Base-by-base conservation (phyloP, 805 yeast genomes). In the Torulaspora gathmanii region DNA sequence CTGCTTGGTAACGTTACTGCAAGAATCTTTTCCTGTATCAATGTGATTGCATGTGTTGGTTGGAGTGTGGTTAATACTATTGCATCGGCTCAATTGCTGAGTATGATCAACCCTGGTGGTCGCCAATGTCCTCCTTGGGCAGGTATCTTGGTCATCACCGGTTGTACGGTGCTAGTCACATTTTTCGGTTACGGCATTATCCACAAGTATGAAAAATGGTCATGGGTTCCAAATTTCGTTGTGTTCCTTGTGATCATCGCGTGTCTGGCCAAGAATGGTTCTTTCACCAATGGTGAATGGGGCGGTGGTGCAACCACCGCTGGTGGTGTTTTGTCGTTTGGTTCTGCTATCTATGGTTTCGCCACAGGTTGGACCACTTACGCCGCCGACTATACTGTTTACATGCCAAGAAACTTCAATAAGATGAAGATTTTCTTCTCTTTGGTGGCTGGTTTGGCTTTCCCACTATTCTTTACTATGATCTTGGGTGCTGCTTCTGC, bases 311-410 rank as follows among this genome's bases (percentile, higher is more conserved):
- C 70, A 17, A 72, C 78, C 17, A 83, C 83, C 46, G 95, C 93
- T 29, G 96, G 87, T 51, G 58, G 66, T 59, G 91, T 87, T 17
- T 71, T 89, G 42, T 79, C 91, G 15, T 88, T 84, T 55, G 96
- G 96, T 62, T 82, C 88, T 63, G 69, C 93, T 35, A 65, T 85
- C 52, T 89, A 78, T 61, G 96, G 96, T 51, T 89, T 83, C 60
- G 95, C 95, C 38, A 79, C 95, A 46, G 96, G 96, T 54, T 89
- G 96, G 96, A 80, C 95, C 46, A 82, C 96, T n/a, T 87, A 82
- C 58, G 93, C 96, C 34, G 79, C 95, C 42, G 97, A 89, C 70
- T 90, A 89, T 70, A 86, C 95, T 39, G 88, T 83, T 35, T 89
- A 87, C 71, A 86, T 85, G 75, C 86, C 84, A 54, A 71, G 76